These are phyloP conservation scores for Erodium moschatum DNA, from an alignment of 441 rosid species.

Conservation along the genomic window DNA sequence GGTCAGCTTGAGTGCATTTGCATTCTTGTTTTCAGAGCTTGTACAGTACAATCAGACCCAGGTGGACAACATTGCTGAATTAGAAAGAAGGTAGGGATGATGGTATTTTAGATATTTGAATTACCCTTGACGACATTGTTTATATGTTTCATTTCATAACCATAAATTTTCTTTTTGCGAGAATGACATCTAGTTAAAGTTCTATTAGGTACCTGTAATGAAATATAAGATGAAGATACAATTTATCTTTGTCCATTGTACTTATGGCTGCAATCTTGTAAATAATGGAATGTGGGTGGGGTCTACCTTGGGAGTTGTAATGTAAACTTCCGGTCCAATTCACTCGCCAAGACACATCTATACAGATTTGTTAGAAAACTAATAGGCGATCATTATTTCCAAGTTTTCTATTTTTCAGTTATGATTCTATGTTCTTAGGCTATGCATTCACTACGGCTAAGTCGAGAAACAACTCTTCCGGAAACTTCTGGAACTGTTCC, in stretches of 20 bases:
- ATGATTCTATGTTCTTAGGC: too few relatives aligned
- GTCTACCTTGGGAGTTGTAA: background rate
- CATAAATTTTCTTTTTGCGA: background rate
- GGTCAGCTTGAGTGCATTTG: conserved; percentile 92
- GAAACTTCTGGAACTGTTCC: too few relatives aligned
- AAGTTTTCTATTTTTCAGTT: too few relatives aligned
- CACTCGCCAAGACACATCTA: background rate
- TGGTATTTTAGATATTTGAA: background rate
- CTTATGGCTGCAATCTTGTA: background rate
- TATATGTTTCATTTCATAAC: background rate
- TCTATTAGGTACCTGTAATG: background rate
- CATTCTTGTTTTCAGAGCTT: conserved; percentile 92
- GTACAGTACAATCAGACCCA: conserved; percentile 93
- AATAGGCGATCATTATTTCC: too few relatives aligned
- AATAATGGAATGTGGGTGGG: background rate
- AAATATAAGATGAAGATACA: background rate
- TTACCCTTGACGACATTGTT: too few relatives aligned
- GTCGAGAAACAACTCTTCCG: too few relatives aligned
- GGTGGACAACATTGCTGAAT: conserved; percentile 86
- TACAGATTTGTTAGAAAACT: background rate
- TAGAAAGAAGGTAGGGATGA: conserved; percentile 64
- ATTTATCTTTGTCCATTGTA: background rate
- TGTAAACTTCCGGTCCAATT: background rate
- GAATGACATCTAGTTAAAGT: background rate
- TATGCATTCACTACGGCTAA: too few relatives aligned